A percentile compares a stretch with the other conserved stretches of the same genome.
phyloP scores from a whole-genome alignment of 768 basidiomycete genomes.

The Sutorius australiensis region DNA sequence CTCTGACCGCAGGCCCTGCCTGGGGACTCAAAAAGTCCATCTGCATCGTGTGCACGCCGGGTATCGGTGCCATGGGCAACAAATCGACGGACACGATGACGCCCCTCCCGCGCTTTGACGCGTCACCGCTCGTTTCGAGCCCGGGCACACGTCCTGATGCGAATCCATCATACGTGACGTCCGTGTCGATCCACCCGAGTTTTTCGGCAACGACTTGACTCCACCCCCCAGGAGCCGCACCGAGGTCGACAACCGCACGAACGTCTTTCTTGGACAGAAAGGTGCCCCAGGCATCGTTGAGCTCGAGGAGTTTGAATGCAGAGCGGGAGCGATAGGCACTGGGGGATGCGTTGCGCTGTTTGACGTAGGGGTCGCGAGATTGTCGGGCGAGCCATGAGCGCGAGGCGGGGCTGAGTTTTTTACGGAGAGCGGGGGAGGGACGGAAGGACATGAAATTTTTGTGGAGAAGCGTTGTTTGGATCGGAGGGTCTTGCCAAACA shows the following conservation, averaged over 20 bases:
- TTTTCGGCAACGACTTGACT: conserved; percentile 74
- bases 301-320: conserved; percentile 87
- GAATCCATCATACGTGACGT: background rate
- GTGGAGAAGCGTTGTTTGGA: conserved; percentile 24
- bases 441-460: conserved; percentile 33
- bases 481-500: conserved; percentile 24
- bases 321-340: conserved; percentile 74
- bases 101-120: conserved; percentile 19
- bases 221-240: conserved; percentile 94
- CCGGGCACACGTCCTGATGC: background rate
- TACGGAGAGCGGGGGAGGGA: conserved; percentile 26
- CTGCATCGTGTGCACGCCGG: conserved; percentile 67
- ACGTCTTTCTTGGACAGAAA: conserved; percentile 55
- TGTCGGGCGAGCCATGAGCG: conserved; percentile 69
- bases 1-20: conserved; percentile 45
- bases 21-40: conserved; percentile 70
- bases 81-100: conserved; percentile 78
- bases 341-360: conserved; percentile 44
- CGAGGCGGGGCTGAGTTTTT: conserved; percentile 41
- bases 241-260: conserved; percentile 74
- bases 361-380: conserved; percentile 66
- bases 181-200: conserved; percentile 45
- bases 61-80: conserved; percentile 66
- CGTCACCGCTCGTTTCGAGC: background rate
- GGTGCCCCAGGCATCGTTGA: conserved; percentile 53